These are phyloP conservation scores for Cyberlindnera maritima DNA, from an alignment of 805 yeast genomes.

Conservation along the genomic window DNA sequence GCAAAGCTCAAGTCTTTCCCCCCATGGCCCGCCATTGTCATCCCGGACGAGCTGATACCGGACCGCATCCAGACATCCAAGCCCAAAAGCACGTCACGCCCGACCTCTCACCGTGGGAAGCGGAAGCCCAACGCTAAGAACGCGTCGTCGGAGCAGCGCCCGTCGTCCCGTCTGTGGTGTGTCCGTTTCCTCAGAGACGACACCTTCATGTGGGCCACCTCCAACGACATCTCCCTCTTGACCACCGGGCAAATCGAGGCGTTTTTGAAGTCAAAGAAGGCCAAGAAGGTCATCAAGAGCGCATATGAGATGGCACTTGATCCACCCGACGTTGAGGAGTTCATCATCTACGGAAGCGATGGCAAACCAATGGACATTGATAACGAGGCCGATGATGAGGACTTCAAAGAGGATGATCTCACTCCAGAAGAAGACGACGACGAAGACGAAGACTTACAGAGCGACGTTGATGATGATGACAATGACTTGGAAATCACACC, in stretches of 20 bases:
- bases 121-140: conserved; percentile 4
- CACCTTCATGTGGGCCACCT: conserved; percentile 65
- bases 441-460: conserved; percentile 27
- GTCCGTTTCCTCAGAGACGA: conserved; percentile 73
- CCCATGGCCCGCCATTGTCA: conserved; percentile 88
- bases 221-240: conserved; percentile 48
- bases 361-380: conserved; percentile 37
- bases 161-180: conserved; percentile 35
- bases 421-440: conserved; percentile 29
- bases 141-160: conserved; percentile 1
- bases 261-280: conserved; percentile 36
- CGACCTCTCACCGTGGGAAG: conserved; percentile 13
- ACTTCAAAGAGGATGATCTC: conserved; percentile 23
- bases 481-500: conserved; percentile 14
- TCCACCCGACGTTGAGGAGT: conserved; percentile 47
- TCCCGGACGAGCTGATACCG: conserved; percentile 60
- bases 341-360: conserved; percentile 39
- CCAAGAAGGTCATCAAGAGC: conserved; percentile 41
- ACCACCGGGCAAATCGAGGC: conserved; percentile 39
- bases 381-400: conserved; percentile 33
- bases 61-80: conserved; percentile 46
- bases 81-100: conserved; percentile 39
- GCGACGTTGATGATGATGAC: conserved; percentile 24
- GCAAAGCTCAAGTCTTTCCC: conserved; percentile 87
- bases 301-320: conserved; percentile 57